Percentiles rank a stretch among this genome's conserved stretches.
phyloP scores from a whole-genome alignment of 2,329 filamentous ascomycete species.

The Diaporthe sp. region DNA sequence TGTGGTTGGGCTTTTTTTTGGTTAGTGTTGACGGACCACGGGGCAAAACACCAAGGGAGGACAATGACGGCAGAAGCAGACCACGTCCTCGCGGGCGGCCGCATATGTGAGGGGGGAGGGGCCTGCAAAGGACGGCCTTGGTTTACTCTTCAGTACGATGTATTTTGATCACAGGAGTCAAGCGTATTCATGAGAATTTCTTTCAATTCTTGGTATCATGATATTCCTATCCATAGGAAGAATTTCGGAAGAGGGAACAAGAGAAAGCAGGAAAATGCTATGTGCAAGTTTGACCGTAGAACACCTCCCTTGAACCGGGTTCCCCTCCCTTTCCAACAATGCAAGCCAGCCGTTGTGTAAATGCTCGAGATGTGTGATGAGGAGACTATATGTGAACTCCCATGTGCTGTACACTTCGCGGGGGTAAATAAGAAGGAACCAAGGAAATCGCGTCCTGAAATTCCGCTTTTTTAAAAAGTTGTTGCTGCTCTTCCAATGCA shows the following conservation, averaged over 20 bases:
- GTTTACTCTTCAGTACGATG: neutral
- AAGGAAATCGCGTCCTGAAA: constrained; percentile 11
- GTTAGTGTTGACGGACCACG: neutral
- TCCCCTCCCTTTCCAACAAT: constrained; percentile 27
- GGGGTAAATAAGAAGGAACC: constrained; percentile 14
- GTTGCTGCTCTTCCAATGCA: constrained; percentile 25
- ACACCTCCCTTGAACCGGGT: constrained; percentile 14
- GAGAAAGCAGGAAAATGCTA: constrained; percentile 28
- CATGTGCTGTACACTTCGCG: constrained; percentile 29
- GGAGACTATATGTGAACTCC: neutral
- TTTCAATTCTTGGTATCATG: constrained; percentile 41
- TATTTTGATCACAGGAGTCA: neutral
- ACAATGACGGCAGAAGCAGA: neutral
- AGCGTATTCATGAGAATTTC: constrained; percentile 8
- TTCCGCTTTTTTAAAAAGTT: constrained; percentile 1
- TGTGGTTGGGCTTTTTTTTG: neutral
- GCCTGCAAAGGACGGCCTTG: neutral
- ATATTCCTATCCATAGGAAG: constrained; percentile 22
- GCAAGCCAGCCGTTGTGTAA: constrained; percentile 39
- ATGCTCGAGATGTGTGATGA: constrained; percentile 32
- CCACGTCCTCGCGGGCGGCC: neutral
- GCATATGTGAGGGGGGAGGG: neutral
- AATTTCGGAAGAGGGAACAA: neutral
- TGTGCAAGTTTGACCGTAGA: constrained; percentile 29
- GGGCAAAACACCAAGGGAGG: neutral